Evolutionary conservation across 176 grass and related monocot species (phyloP), one percentile per base, ranked within the genome.

Genomic region (Musa acuminata): DNA sequence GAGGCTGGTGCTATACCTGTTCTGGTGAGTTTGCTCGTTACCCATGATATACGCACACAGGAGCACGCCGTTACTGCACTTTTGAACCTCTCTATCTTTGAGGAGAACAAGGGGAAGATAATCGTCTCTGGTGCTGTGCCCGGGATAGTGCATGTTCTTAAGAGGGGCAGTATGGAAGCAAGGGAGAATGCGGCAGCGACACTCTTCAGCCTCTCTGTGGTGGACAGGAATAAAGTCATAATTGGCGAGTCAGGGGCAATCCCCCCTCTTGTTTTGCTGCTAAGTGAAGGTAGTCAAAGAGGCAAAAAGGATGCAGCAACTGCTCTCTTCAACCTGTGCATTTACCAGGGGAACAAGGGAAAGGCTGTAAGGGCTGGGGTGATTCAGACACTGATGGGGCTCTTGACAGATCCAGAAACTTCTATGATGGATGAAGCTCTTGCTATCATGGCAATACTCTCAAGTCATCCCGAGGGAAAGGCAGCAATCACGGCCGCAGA

Each of bases 151-250:
- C 59, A 65, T 17, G 75, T 77, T 9, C 60, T 77, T 9, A 64
- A 77, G 60, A 51, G 60, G 60, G 75, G 75, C 75, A 77, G 75
- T 21, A 77, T 77, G 75, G 75, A 77, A 27, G 75, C 75, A 64
- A 58, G 75, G 60, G 75, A 77, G n/a, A 77, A 77, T 52, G 58
- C 75, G 25, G 75, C 59, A 26, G 75, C 58, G 3, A 65, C 75
- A 22, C 75, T 77, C 20, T 77, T 77, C 43, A 77, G 75, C 60
- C 75, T 77, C n/a, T 77, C 75, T 16, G 59, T 77, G 17, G 75
- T 77, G 11, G 75, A 77, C 48, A 23, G 60, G 13, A 77, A 77
- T 16, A 77, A 77, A 60, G 58, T 77, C 19, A 77, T 60, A 25
- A 77, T 77, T 64, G 75, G 75, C 23, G 59, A 51, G n/a, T 77